phyloP scores from a whole-genome alignment of 441 rosid genomes.

The Aleurites moluccanus region DNA sequence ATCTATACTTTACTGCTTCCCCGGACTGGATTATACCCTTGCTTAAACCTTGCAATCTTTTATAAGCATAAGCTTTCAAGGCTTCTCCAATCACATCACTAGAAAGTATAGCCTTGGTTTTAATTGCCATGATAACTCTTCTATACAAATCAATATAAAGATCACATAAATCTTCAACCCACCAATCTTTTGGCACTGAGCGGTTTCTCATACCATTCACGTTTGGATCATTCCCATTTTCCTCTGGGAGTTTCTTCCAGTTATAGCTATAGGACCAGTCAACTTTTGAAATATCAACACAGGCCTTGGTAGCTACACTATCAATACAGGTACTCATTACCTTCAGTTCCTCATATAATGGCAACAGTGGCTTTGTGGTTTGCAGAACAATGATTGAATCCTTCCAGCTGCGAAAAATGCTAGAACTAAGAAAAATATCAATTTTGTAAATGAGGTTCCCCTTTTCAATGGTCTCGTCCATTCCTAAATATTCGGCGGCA shows the following conservation, averaged over 20 bases:
- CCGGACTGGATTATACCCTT: conserved; percentile 46
- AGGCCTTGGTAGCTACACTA: conserved; percentile 64
- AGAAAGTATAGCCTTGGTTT: conserved; percentile 40
- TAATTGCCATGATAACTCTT: conserved; percentile 49
- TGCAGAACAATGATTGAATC: conserved; percentile 80
- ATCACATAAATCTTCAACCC: conserved; percentile 89
- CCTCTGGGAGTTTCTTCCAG: conserved; percentile 64
- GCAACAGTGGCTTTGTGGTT: conserved; percentile 51
- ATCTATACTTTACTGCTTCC: conserved; percentile 48
- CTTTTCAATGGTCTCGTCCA: conserved; percentile 71
- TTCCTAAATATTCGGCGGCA: conserved; percentile 76
- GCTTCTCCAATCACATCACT: conserved; percentile 75
- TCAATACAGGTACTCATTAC: conserved; percentile 56
- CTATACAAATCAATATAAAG: conserved; percentile 66
- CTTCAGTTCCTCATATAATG: conserved; percentile 65
- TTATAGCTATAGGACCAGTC: conserved; percentile 84
- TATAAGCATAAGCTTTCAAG: conserved; percentile 72
- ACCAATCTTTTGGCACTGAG: conserved; percentile 78
- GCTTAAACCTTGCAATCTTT: conserved; percentile 63
- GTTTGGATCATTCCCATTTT: conserved; percentile 43
- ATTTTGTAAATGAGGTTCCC: conserved; percentile 77
- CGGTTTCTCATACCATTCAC: conserved; percentile 41
- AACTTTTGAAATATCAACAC: conserved; percentile 58
- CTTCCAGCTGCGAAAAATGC: conserved; percentile 81
- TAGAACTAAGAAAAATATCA: conserved; percentile 72